Evolutionary conservation across 2,329 filamentous ascomycete genomes (phyloP).

Genomic region (Berkeleyomyces rouxiae): DNA sequence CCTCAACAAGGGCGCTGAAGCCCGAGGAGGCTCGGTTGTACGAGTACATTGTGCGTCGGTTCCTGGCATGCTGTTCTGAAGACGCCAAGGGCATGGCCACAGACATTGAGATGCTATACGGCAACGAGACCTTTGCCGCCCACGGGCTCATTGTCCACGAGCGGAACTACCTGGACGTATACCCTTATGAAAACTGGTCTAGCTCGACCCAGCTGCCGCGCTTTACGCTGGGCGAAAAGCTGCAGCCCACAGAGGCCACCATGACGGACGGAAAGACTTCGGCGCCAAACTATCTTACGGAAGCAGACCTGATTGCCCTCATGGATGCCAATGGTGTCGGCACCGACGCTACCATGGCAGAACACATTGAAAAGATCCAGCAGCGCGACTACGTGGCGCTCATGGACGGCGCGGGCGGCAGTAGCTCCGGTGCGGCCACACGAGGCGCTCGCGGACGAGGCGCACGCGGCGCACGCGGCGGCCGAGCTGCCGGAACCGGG

Average conservation of each 20-base stretch:
- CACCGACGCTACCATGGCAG: slow-evolving; percentile 97
- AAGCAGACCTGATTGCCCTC: slow-evolving; percentile 83
- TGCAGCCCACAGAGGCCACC: slow-evolving; percentile 75
- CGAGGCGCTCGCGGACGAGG: slow-evolving; percentile 30
- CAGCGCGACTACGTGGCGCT: slow-evolving; percentile 71
- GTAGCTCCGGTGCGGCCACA: slow-evolving; percentile 14
- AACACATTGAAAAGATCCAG: slow-evolving; percentile 94
- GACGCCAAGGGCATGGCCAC: slow-evolving; percentile 79
- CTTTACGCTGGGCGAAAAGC: slow-evolving; percentile 63
- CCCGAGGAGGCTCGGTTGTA: slow-evolving; percentile 64
- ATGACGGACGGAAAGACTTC: slow-evolving; percentile 85
- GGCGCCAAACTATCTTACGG: slow-evolving; percentile 73
- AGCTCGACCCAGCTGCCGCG: slow-evolving; percentile 67
- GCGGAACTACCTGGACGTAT: slow-evolving; percentile 88
- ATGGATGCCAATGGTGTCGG: slow-evolving; percentile 99
- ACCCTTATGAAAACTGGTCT: slow-evolving; percentile 92
- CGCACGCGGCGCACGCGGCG: slow-evolving; percentile 30
- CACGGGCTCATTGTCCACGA: slow-evolving; percentile 73
- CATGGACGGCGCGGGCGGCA: slow-evolving; percentile 26
- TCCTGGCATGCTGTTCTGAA: slow-evolving; percentile 88
- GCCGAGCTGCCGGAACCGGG: slow-evolving; percentile 18
- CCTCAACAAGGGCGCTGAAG: slow-evolving; percentile 43
- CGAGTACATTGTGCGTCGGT: slow-evolving; percentile 81
- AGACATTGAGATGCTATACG: slow-evolving; percentile 71
- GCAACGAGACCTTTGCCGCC: slow-evolving; percentile 64